Base-by-base conservation (phyloP, 305 asterid species). In the Fraxinus greggii region DNA sequence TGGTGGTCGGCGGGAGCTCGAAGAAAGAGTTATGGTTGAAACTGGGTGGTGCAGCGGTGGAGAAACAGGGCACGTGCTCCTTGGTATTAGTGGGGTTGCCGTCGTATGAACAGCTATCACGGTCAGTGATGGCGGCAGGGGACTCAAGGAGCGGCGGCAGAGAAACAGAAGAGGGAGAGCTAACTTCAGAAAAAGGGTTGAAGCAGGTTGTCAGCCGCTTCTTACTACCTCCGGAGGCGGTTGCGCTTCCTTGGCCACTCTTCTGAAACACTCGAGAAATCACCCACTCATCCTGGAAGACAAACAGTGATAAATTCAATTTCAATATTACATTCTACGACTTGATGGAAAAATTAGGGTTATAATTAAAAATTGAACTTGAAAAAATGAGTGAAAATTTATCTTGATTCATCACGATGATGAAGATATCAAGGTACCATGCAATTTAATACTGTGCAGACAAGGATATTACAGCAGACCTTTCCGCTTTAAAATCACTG, bases 21-120 rank as follows among this genome's bases (percentile, higher is more conserved):
- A 90, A 87, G 72, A 92, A 81, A 12, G 92, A 84, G 80, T 51
- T 83, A 21, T 87, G 88, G 89, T 85, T 86, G 90, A 86, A 91
- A 81, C 83, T 59, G 33, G 88, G 80, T 7, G 86, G 42, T 33
- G 86, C 76, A 33, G 90, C 13, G 74, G 90, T 93, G 99, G 99
- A 95, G 99, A 95, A 95, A 92, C 98, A 95, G 99, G 99, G 89
- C 98, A 95, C 99, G 98, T 95, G 99, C 98, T 93, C 98, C 77
- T 88, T 90, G 2, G 83, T 23, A 83, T 79, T 23, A 79, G 81
- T 76, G 21, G 51, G n/a, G 79, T 69, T 75, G 70, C 84, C 89
- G 84, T 87, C 90, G 78, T 85, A 87, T 81, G 91, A 91, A 88
- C 82, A 87, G 89, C 90, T 87, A 28, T 88, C 95, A 9, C 61